Conservation (phyloP, 169 alveolate species). For the Eimeria maxima region DNA sequence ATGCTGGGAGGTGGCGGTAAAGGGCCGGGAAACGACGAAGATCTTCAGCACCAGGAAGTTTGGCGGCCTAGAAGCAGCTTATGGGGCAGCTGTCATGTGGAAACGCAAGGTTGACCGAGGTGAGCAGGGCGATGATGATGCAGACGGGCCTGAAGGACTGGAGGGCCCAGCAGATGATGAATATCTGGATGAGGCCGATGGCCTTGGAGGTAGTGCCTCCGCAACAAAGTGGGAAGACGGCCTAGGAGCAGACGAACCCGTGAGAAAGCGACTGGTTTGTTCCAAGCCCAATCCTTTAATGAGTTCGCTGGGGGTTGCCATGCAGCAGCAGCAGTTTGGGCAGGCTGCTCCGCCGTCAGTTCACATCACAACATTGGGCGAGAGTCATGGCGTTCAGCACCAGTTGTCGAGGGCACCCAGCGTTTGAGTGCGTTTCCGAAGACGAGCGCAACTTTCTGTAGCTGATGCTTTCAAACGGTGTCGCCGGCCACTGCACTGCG, state of each 20-base stretch:
- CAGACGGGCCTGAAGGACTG: slow-evolving; percentile 21
- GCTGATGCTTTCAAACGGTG: neutral
- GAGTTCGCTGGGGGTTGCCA: slow-evolving; percentile 28
- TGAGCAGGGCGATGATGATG: slow-evolving; percentile 65
- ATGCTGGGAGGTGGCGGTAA: slow-evolving; percentile 81
- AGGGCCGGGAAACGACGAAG: slow-evolving; percentile 61
- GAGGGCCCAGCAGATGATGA: slow-evolving; percentile 67
- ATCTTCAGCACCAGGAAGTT: slow-evolving; percentile 76
- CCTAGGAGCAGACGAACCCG: slow-evolving; percentile 35
- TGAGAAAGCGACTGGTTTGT: slow-evolving; percentile 21
- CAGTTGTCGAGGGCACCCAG: slow-evolving; percentile 68
- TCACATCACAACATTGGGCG: slow-evolving; percentile 9
- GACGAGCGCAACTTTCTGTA: neutral
- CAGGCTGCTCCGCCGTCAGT: slow-evolving; percentile 39
- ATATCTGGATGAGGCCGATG: slow-evolving; percentile 66
- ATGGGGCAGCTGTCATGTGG: slow-evolving; percentile 80
- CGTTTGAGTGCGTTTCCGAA: slow-evolving; percentile 14
- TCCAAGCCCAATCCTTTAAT: neutral
- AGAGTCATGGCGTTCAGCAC: slow-evolving; percentile 12
- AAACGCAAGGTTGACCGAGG: slow-evolving; percentile 62
- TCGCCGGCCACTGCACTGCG: neutral
- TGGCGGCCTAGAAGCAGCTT: slow-evolving; percentile 81
- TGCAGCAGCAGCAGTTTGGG: slow-evolving; percentile 72
- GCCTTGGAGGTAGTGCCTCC: slow-evolving; percentile 35
- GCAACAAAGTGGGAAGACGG: slow-evolving; percentile 45